Conservation (phyloP, 495 filamentous ascomycete genomes). For the Poronia punctata region DNA sequence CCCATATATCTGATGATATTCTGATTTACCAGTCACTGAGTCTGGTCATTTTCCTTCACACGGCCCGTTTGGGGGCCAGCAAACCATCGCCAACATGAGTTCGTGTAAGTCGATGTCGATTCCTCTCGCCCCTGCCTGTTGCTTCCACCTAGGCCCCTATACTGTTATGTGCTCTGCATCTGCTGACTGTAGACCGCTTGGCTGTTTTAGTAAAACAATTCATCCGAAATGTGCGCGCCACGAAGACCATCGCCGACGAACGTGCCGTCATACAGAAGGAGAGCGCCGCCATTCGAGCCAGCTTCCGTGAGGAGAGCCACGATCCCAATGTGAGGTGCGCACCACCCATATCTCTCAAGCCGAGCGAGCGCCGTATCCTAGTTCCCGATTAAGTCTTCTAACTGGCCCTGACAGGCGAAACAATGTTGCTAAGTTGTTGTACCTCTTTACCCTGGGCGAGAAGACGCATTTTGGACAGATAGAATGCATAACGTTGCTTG, state of each 20-base stretch:
- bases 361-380: slow-evolving; percentile 6
- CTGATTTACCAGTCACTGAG: slow-evolving; percentile 7
- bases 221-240: slow-evolving; percentile 95
- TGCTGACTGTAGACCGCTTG: slow-evolving; percentile 5
- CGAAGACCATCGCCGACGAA: slow-evolving; percentile 98
- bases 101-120: slow-evolving; percentile 28
- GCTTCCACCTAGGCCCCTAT: not conserved
- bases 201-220: slow-evolving; percentile 83
- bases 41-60: slow-evolving; percentile 30
- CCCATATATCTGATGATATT: not conserved
- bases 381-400: not conserved
- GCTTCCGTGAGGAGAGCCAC: slow-evolving; percentile 91
- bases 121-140: not conserved
- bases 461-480: slow-evolving; percentile 98
- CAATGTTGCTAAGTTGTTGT: slow-evolving; percentile 96
- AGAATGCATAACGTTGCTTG: slow-evolving; percentile 95
- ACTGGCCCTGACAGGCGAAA: slow-evolving; percentile 61
- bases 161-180: not conserved
- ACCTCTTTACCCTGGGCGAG: slow-evolving; percentile 97
- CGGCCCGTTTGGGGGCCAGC: slow-evolving; percentile 37
- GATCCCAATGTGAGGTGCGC: slow-evolving; percentile 80
- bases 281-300: slow-evolving; percentile 92
- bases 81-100: slow-evolving; percentile 34
- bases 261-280: slow-evolving; percentile 97
- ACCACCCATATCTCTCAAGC: not conserved